Conservation (phyloP, 345 rosid genomes). For the Gossypium mustelinum region DNA sequence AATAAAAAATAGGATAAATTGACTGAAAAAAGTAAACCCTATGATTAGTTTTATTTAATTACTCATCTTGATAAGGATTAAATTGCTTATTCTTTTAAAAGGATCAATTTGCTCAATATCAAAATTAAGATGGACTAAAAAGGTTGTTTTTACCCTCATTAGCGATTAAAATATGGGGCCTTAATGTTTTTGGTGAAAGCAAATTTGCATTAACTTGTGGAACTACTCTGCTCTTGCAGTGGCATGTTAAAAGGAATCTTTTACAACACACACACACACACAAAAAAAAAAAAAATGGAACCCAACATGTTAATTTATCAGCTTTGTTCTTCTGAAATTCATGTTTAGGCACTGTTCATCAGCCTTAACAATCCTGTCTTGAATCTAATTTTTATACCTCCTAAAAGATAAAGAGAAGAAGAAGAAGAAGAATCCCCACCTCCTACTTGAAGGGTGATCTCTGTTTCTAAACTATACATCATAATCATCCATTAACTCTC, state of each 20-base stretch:
- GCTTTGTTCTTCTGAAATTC: constrained; percentile 4
- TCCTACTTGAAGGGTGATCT: neutral
- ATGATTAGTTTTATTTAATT: too few species aligned
- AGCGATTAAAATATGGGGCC: neutral
- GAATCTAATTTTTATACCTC: neutral
- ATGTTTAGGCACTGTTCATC: neutral
- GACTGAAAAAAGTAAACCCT: too few species aligned
- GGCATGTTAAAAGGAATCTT: neutral
- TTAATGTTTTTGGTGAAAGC: neutral
- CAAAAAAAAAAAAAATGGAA: neutral
- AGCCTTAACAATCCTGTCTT: neutral
- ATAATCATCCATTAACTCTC: neutral
- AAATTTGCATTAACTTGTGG: neutral
- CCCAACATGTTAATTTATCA: neutral
- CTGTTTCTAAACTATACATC: constrained; percentile 1
- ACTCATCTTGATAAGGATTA: too few species aligned
- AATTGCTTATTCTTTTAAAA: too few species aligned
- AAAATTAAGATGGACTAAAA: too few species aligned
- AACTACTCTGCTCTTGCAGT: neutral
- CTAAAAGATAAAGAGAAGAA: neutral
- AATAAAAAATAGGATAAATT: too few species aligned
- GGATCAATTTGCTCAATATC: too few species aligned
- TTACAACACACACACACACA: neutral
- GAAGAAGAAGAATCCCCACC: neutral
- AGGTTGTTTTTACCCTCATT: neutral